Evolutionary conservation across 148 eudicot species (phyloP), one percentile per base, ranked within the genome.

Genomic region (Rhododendron kiyosumense): DNA sequence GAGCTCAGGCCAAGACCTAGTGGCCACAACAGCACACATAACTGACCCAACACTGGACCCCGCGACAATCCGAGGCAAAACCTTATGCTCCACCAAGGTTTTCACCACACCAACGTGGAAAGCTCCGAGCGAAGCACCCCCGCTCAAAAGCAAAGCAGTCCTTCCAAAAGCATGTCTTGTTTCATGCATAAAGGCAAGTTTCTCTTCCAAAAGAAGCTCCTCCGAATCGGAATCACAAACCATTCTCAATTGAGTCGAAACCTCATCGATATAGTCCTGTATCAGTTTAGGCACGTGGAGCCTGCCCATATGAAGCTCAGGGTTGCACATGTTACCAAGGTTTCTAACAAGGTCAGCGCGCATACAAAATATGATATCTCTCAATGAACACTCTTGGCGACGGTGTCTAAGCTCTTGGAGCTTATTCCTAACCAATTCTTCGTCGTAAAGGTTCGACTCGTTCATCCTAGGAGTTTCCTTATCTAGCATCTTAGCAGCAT

Each of bases 151-250:
- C 93, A 97, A 92, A 88, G 99, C 98, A 0, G 99, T 97, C 84
- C 99, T 93, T 36, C 99, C 98, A 90, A 97, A 97, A n/a, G 95
- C 96, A 88, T 95, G 98, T 88, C 98, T 91, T 46, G 98, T 97
- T 87, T 97, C 98, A 52, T 95, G 98, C 98, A 97, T 95, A 87
- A 97, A 95, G 13, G 98, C 95, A 75, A 97, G 98, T 89, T 94
- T 97, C 91, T 97, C 99, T 84, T 97, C 98, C 85, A 97, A 88
- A 38, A 88, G 75, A 85, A 97, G 93, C 88, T 97, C 98, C 83
- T 95, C 95, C 3, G 95, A 93, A 84, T 97, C 96, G 0, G 98
- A 95, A 28, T 95, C 96, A 85, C 97, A 97, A 85, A 97, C 98
- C 96, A 95, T 93, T 84, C 89, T 94, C 93, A 97, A 87, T 45